Evolutionary conservation across 2,329 filamentous ascomycete species (phyloP).

Genomic region (Alternaria solani): DNA sequence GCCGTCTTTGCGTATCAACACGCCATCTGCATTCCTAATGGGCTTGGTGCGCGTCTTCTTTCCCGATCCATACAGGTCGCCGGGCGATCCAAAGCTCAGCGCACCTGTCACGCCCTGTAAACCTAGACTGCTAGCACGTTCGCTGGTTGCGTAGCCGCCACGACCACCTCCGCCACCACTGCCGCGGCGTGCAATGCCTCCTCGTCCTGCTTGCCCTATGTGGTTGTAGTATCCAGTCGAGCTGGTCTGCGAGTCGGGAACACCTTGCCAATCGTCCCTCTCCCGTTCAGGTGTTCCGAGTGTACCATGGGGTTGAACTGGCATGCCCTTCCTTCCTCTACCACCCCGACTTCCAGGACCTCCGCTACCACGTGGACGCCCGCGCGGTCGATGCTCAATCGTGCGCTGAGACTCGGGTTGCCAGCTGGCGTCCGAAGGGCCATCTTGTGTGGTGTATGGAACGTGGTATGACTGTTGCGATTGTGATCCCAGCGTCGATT

Average conservation of each 20-base stretch:
- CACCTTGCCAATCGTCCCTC: constrained; percentile 46
- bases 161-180: constrained; percentile 38
- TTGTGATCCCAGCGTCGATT: constrained; percentile 35
- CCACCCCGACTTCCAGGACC: constrained; percentile 50
- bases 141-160: constrained; percentile 36
- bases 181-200: constrained; percentile 46
- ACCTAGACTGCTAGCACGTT: constrained; percentile 39
- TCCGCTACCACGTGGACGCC: constrained; percentile 51
- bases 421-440: constrained; percentile 43
- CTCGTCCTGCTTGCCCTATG: constrained; percentile 33
- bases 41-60: constrained; percentile 62
- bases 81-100: constrained; percentile 30
- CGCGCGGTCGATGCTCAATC: constrained; percentile 40
- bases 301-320: constrained; percentile 31
- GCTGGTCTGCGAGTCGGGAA: constrained; percentile 44
- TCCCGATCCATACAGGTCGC: constrained; percentile 50
- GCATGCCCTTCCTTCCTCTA: constrained; percentile 50
- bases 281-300: constrained; percentile 55
- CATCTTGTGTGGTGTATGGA: constrained; percentile 41
- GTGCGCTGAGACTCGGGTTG: constrained; percentile 43
- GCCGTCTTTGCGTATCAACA: constrained; percentile 61
- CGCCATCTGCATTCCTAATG: constrained; percentile 58
- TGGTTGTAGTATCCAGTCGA: constrained; percentile 50
- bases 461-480: constrained; percentile 33
- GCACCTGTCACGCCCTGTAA: constrained; percentile 37